A percentile compares a stretch with the other conserved stretches of the same genome.
Evolutionary conservation across 805 yeast species (phyloP).

Genomic region (Saccharomycopsis vini): DNA sequence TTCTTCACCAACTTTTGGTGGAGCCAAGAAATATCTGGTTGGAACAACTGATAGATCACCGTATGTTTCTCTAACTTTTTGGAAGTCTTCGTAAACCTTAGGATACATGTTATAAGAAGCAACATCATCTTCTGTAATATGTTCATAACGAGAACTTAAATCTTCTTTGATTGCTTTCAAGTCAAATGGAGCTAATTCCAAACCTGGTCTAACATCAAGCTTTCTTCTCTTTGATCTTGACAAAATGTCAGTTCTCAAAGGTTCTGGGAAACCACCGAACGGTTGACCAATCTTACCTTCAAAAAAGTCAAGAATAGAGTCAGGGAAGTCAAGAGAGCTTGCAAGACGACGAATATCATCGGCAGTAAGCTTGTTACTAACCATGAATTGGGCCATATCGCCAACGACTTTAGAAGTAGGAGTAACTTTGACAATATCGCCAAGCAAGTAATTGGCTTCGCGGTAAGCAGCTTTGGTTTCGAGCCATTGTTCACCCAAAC

Average conservation of each 20-base stretch:
- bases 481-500: slow-evolving; percentile 93
- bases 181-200: slow-evolving; percentile 78
- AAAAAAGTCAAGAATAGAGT: slow-evolving; percentile 94
- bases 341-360: slow-evolving; percentile 88
- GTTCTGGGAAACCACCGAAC: slow-evolving; percentile 99
- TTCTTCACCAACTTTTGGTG: slow-evolving; percentile 84
- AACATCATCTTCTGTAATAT: slow-evolving; percentile 76
- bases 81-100: slow-evolving; percentile 86
- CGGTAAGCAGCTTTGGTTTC: slow-evolving; percentile 93
- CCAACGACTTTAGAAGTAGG: slow-evolving; percentile 99
- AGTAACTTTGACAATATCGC: slow-evolving; percentile 96
- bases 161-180: slow-evolving; percentile 64
- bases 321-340: slow-evolving; percentile 92
- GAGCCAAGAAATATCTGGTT: slow-evolving; percentile 80
- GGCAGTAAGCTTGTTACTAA: slow-evolving; percentile 77
- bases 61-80: slow-evolving; percentile 60
- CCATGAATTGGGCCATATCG: slow-evolving; percentile 99
- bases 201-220: slow-evolving; percentile 85
- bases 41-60: slow-evolving; percentile 95
- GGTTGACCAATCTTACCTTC: slow-evolving; percentile 99
- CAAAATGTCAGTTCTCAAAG: slow-evolving; percentile 84
- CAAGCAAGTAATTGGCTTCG: slow-evolving; percentile 82
- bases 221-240: slow-evolving; percentile 81
- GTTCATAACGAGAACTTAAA: slow-evolving; percentile 67
- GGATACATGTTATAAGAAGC: slow-evolving; percentile 98